phyloP scores from a whole-genome alignment of 306 rosid genomes.

The Prunus fruticosa region DNA sequence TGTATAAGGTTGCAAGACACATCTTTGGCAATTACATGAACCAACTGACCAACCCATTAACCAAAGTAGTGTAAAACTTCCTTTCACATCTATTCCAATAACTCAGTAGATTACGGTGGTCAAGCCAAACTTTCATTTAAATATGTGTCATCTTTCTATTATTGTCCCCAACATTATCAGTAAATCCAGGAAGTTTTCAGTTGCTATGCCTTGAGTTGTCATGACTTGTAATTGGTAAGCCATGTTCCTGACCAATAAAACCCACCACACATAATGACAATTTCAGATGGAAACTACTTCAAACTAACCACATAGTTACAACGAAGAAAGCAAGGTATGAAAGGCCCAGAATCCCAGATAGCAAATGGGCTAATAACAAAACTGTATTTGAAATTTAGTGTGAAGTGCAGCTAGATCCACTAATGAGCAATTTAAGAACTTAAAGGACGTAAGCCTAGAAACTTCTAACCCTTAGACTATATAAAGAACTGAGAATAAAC shows the following conservation, averaged over 20 bases:
- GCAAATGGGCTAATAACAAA: too few relatives aligned
- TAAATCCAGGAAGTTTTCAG: background rate
- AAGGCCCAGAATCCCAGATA: too few relatives aligned
- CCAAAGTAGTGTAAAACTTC: too few relatives aligned
- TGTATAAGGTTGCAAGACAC: background rate
- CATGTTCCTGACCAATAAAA: background rate
- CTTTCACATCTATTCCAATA: background rate
- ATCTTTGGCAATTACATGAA: background rate
- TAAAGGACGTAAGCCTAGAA: background rate
- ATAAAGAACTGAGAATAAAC: background rate
- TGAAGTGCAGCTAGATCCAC: too few relatives aligned
- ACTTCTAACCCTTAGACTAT: background rate
- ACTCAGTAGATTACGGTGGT: background rate
- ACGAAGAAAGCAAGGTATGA: too few relatives aligned
- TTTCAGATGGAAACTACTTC: background rate
- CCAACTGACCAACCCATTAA: background rate
- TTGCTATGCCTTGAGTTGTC: background rate
- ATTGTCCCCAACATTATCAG: background rate
- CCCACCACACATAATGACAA: background rate
- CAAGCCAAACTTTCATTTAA: background rate
- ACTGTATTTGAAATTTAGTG: too few relatives aligned
- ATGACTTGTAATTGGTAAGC: background rate
- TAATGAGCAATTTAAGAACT: background rate
- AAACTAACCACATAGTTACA: too few relatives aligned
- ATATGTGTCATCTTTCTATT: background rate